Percentiles rank a stretch among this genome's conserved stretches.
Evolutionary conservation across 2,329 filamentous ascomycete genomes (phyloP).

Genomic region (Myriosclerotinia scirpicola): DNA sequence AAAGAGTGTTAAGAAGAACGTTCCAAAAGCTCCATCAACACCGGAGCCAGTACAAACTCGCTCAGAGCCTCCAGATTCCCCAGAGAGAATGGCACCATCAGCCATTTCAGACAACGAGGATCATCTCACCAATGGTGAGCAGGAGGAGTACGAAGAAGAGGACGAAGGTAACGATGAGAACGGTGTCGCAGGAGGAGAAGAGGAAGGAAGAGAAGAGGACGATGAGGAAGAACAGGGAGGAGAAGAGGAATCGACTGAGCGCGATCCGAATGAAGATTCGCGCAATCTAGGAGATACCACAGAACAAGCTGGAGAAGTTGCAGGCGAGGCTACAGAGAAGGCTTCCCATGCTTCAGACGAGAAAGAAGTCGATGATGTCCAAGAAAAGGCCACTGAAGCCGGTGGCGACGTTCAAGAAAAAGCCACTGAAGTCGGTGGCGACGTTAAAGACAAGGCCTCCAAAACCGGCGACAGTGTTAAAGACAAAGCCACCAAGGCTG

Average conservation of each 20-base stretch:
- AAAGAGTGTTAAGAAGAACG: conserved; percentile 14
- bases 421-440: background rate
- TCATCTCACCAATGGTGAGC: conserved; percentile 22
- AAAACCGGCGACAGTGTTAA: background rate
- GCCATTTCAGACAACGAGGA: conserved; percentile 21
- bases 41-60: conserved; percentile 23
- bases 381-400: background rate
- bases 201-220: conserved; percentile 22
- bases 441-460: background rate
- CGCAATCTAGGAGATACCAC: conserved; percentile 8
- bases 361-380: conserved; percentile 1
- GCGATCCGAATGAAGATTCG: conserved; percentile 20
- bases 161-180: conserved; percentile 18
- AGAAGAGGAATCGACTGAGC: conserved; percentile 21
- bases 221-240: conserved; percentile 44
- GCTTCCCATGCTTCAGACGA: conserved; percentile 8
- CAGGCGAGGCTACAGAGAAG: conserved; percentile 2
- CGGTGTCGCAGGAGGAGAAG: conserved; percentile 19
- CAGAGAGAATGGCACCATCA: conserved; percentile 21
- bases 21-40: conserved; percentile 16
- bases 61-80: conserved; percentile 21
- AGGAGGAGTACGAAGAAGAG: conserved; percentile 21
- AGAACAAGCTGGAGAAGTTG: background rate
- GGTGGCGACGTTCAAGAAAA: background rate
- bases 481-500: background rate